Evolutionary conservation across 2,329 filamentous ascomycete genomes (phyloP).

Genomic region (Talaromyces sp.): DNA sequence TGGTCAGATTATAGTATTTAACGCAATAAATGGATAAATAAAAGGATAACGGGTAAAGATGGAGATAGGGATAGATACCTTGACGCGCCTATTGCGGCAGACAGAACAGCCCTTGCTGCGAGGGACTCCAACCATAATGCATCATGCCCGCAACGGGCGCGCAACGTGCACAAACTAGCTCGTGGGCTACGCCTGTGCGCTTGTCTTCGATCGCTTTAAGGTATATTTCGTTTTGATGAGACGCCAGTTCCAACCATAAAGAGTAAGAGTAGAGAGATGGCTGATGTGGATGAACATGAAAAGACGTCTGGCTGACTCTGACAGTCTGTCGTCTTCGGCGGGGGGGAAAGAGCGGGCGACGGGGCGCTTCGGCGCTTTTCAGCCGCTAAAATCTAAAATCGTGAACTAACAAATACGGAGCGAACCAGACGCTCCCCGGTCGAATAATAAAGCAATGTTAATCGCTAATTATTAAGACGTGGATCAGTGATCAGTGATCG

Average conservation of each 20-base stretch:
- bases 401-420: no score
- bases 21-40: not conserved
- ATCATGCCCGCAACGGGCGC: conserved; percentile 5
- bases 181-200: not conserved
- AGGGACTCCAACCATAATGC: conserved; percentile 37
- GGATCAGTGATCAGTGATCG: no score
- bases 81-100: conserved; percentile 36
- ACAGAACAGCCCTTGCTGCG: conserved; percentile 38
- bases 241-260: not conserved
- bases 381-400: not conserved
- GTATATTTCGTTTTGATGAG: not conserved
- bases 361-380: not conserved
- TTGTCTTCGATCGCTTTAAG: not conserved
- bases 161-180: not conserved
- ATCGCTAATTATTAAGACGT: no score
- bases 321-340: not conserved
- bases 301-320: not conserved
- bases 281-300: not conserved
- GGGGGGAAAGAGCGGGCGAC: not conserved
- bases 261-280: not conserved
- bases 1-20: not conserved
- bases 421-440: no score
- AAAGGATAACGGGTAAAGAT: not conserved
- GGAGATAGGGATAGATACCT: conserved; percentile 18
- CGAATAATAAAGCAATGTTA: no score